Conservation (phyloP, 305 asterid species). For the Fraxinus paxiana region DNA sequence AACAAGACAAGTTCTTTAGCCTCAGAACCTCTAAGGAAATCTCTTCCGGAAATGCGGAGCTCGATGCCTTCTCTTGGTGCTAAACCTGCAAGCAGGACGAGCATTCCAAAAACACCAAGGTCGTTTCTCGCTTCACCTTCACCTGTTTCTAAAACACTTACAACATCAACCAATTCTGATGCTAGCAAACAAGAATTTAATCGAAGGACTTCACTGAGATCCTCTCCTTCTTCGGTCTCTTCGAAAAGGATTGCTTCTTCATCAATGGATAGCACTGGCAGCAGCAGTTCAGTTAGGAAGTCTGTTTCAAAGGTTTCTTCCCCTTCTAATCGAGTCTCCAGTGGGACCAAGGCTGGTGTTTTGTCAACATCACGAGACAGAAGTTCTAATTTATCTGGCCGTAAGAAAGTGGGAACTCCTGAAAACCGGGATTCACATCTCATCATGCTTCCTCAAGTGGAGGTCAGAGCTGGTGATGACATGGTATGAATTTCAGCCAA, state of each 20-base stretch:
- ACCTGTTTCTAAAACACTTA: constrained; percentile 58
- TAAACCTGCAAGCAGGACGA: constrained; percentile 48
- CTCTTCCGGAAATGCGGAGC: constrained; percentile 70
- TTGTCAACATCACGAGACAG: constrained; percentile 48
- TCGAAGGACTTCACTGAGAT: constrained; percentile 41
- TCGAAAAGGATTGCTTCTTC: constrained; percentile 63
- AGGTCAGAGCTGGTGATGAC: constrained; percentile 84
- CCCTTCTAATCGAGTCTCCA: constrained; percentile 46
- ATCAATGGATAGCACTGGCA: constrained; percentile 63
- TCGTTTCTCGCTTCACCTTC: constrained; percentile 62
- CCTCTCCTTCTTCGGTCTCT: constrained; percentile 52
- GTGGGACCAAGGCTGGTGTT: constrained; percentile 59
- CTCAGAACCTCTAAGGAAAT: constrained; percentile 61
- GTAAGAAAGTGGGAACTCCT: constrained; percentile 66
- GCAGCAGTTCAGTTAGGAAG: constrained; percentile 59
- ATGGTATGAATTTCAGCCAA: constrained; percentile 55
- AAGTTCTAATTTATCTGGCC: constrained; percentile 50
- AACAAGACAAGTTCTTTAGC: constrained; percentile 46
- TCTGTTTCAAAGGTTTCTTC: constrained; percentile 48
- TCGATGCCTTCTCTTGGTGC: constrained; percentile 45
- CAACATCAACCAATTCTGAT: constrained; percentile 62
- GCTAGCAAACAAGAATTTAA: constrained; percentile 49
- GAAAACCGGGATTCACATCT: constrained; percentile 81
- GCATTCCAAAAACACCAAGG: constrained; percentile 48
- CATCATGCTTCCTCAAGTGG: constrained; percentile 93